phyloP scores from a whole-genome alignment of 139 green algal species.

The Zygnema circumcarinatum region DNA sequence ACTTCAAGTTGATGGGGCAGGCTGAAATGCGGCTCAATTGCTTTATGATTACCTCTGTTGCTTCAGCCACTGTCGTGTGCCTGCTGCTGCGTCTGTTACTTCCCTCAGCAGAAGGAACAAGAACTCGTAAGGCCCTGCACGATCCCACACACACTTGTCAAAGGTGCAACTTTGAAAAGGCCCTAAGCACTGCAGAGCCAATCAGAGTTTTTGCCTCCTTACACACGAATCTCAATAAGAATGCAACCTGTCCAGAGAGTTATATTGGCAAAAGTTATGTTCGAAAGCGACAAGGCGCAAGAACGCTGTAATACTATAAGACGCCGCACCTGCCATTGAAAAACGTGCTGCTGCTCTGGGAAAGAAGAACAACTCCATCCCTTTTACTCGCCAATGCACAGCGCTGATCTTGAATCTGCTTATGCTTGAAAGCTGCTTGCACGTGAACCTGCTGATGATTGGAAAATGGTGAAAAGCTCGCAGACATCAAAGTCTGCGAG shows the following conservation, averaged over 20 bases:
- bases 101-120: not conserved
- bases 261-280: not conserved
- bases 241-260: not conserved
- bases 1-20: too few species aligned
- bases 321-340: not conserved
- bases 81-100: not conserved
- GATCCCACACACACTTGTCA: not conserved
- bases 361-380: not conserved
- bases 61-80: not conserved
- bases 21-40: not conserved
- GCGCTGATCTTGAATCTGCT: not conserved
- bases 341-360: not conserved
- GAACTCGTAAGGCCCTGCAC: not conserved
- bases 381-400: not conserved
- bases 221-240: not conserved
- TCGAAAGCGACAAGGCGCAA: not conserved
- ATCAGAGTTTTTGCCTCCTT: not conserved
- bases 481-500: not conserved
- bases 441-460: not conserved
- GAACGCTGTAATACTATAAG: too few species aligned
- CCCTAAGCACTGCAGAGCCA: not conserved
- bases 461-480: not conserved
- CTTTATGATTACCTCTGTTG: not conserved
- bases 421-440: not conserved
- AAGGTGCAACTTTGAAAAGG: not conserved